Evolutionary conservation across 2,329 filamentous ascomycete species (phyloP).

Genomic region (Arthrobotrys musiformis): DNA sequence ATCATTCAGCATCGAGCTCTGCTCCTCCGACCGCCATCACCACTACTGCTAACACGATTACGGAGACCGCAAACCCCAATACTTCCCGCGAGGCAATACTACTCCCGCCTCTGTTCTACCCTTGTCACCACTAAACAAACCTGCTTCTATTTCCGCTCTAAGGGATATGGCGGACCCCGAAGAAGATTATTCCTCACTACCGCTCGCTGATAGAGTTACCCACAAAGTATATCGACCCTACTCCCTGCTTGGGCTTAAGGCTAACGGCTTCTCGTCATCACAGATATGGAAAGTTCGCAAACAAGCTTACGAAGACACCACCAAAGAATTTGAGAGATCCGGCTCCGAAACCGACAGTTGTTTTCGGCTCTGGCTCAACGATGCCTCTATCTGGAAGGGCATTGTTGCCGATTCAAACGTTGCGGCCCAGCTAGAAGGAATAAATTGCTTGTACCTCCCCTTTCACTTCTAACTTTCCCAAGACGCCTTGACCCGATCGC

Average conservation of each 20-base stretch:
- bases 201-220: slow-evolving; percentile 80
- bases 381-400: slow-evolving; percentile 87
- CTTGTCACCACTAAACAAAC: neutral
- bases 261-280: slow-evolving; percentile 64
- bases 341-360: slow-evolving; percentile 85
- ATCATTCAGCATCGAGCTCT: neutral
- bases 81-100: neutral
- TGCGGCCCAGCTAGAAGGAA: slow-evolving; percentile 91
- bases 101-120: neutral
- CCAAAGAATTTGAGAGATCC: slow-evolving; percentile 84
- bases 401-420: slow-evolving; percentile 96
- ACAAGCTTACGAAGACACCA: slow-evolving; percentile 89
- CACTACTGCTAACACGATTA: neutral
- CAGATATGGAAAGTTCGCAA: slow-evolving; percentile 92
- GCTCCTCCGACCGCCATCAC: neutral
- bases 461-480: neutral
- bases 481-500: neutral
- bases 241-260: neutral
- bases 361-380: slow-evolving; percentile 87
- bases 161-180: slow-evolving; percentile 80
- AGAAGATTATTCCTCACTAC: slow-evolving; percentile 82
- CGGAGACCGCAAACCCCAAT: neutral
- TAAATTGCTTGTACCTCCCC: slow-evolving; percentile 76
- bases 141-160: neutral
- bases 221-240: slow-evolving; percentile 73